Base-by-base conservation (phyloP, 2,329 filamentous ascomycete genomes). In the Alternaria conjuncta region DNA sequence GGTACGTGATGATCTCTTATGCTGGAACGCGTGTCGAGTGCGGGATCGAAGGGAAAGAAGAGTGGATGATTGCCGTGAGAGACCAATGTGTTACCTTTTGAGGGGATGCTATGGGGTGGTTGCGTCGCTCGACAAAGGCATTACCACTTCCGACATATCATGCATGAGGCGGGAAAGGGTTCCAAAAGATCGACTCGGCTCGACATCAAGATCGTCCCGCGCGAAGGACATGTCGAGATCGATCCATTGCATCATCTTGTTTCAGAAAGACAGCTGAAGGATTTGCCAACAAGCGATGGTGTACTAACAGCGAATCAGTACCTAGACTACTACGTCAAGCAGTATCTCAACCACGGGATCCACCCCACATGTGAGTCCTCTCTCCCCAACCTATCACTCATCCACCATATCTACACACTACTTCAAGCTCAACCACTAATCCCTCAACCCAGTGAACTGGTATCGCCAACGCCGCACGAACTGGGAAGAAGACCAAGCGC, bases 391-490 rank as follows among this genome's bases (percentile, higher is more conserved):
- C 5, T 49, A 45, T 9, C 47, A 32, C 20, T 36, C 32, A 54
- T 41, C 15, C 5, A 18, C 15, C 13, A 21, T 28, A 18, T 21
- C n/a, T 21, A n/a, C 18, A 51, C 49, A 51, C 28, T 5, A 51
- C 18, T 32, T 1, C 30, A 21, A 32, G 20, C 36, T 28, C 21
- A 21, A 6, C 15, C 44, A 49, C 30, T 9, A 46, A 28, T 36
- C 57, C 46, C 30, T 44, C 15, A 26, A 44, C 21, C 21, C 53
- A 86, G 85, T 93, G 64, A 96, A 94, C 81, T 97, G 93, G 92
- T 99, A 99, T 82, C 89, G 94, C 46, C 91, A 87, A 3, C 84
- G 87, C 20, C 83, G 87, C 78, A 79, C 90, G 67, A 97, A 97
- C 80, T 92, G 85, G 76, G 86, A 92, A 44, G 93, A 97, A 67